A percentile compares a stretch with the other conserved stretches of the same genome.
Conservation (phyloP, 2,329 filamentous ascomycete species). For the Cytospora schulzeri region DNA sequence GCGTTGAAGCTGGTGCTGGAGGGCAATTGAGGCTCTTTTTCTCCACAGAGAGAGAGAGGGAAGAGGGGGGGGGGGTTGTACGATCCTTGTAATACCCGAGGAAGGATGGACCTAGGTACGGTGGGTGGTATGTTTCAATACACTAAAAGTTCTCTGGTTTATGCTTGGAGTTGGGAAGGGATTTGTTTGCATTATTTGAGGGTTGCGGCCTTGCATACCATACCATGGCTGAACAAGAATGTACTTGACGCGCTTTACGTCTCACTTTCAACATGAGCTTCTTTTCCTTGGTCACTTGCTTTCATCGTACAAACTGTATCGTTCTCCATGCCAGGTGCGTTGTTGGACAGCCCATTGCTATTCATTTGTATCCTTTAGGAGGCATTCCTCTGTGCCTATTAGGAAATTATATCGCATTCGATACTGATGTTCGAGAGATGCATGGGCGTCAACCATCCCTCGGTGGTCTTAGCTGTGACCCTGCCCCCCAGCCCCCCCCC, state of each 20-base stretch:
- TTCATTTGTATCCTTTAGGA: neutral
- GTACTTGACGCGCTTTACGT: neutral
- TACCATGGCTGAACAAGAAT: neutral
- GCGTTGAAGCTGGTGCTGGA: slow-evolving; percentile 69
- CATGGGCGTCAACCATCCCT: too few relatives aligned
- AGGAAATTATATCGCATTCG: neutral
- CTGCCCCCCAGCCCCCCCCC: too few relatives aligned
- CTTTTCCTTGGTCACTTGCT: neutral
- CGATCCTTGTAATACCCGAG: neutral
- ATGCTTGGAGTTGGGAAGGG: neutral
- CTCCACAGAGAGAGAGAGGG: too few relatives aligned
- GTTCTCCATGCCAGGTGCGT: neutral
- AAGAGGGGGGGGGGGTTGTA: too few relatives aligned
- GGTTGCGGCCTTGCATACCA: neutral
- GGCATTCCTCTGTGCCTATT: neutral
- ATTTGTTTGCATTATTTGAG: neutral
- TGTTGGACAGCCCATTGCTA: neutral
- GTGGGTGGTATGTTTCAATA: neutral
- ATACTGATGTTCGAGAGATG: too few relatives aligned
- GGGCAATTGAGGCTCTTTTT: slow-evolving; percentile 27
- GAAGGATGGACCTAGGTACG: neutral
- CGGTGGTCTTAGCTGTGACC: too few relatives aligned
- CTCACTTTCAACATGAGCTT: neutral
- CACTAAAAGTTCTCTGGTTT: neutral
- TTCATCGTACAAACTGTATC: neutral